These are phyloP conservation scores for Boletus sp. DNA, from an alignment of 768 basidiomycete species.

Conservation along the genomic window DNA sequence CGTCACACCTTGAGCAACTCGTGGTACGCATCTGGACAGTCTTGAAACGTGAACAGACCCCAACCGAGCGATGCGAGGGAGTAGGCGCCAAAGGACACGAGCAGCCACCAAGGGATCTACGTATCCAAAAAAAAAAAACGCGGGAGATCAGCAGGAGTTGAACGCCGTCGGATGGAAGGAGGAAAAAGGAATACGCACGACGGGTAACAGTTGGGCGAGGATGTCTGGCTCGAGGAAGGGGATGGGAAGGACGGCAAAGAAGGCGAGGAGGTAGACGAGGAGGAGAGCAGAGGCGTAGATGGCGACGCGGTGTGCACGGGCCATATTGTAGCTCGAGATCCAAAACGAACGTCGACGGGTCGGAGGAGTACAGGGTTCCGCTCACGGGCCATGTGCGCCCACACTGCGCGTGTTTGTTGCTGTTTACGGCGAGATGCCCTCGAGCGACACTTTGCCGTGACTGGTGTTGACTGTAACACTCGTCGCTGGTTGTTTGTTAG, in stretches of 20 bases:
- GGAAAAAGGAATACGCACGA: conserved; percentile 11
- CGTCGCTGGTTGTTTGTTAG: neutral
- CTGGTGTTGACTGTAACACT: neutral
- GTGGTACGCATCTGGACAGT: conserved; percentile 76
- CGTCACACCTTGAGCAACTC: conserved; percentile 53
- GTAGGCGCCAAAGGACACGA: conserved; percentile 77
- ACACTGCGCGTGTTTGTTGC: too few species aligned
- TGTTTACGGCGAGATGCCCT: neutral
- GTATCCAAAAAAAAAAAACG: too few species aligned
- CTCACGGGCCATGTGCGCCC: too few species aligned
- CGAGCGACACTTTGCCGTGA: neutral
- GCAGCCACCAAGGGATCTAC: conserved; percentile 82
- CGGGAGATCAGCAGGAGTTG: too few species aligned
- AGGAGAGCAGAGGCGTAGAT: conserved; percentile 39
- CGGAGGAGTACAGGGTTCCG: too few species aligned
- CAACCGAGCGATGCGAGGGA: conserved; percentile 73
- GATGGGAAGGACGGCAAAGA: conserved; percentile 12
- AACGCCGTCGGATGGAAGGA: too few species aligned
- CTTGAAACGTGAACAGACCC: conserved; percentile 69
- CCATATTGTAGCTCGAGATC: conserved; percentile 39
- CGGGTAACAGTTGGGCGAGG: conserved; percentile 7
- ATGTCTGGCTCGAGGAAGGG: conserved; percentile 12
- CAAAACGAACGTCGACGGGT: neutral
- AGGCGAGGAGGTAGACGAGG: conserved; percentile 40
- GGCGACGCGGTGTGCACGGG: conserved; percentile 56